phyloP scores from a whole-genome alignment of 2,329 filamentous ascomycete genomes.

The Colletotrichum spaethianum region DNA sequence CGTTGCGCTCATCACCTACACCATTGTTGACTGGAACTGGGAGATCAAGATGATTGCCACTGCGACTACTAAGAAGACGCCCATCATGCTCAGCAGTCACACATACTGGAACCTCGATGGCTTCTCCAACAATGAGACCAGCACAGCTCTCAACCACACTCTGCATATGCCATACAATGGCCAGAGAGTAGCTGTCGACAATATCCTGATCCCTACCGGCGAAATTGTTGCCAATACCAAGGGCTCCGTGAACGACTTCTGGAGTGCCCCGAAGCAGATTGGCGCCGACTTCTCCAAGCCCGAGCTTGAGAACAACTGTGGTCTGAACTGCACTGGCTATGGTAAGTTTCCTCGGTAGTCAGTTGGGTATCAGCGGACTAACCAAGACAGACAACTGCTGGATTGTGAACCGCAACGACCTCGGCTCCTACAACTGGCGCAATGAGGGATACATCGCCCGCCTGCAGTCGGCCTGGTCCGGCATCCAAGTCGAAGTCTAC shows the following conservation, averaged over 20 bases:
- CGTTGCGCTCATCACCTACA: constrained; percentile 81
- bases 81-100: constrained; percentile 84
- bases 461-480: constrained; percentile 81
- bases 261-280: constrained; percentile 84
- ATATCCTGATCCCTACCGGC: constrained; percentile 82
- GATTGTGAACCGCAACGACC: constrained; percentile 73
- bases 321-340: constrained; percentile 86
- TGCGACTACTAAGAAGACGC: constrained; percentile 81
- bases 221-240: constrained; percentile 78
- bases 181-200: constrained; percentile 77
- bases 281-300: constrained; percentile 76
- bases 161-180: constrained; percentile 81
- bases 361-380: neutral
- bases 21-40: constrained; percentile 76
- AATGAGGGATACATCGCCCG: constrained; percentile 72
- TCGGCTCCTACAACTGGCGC: constrained; percentile 75
- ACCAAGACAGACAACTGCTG: constrained; percentile 73
- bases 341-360: constrained; percentile 63
- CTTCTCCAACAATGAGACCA: constrained; percentile 80
- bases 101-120: constrained; percentile 89
- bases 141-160: constrained; percentile 77
- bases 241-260: constrained; percentile 84
- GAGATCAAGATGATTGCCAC: constrained; percentile 80
- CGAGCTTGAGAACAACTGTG: constrained; percentile 81
- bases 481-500: constrained; percentile 86